Conservation (phyloP, 306 rosid species). For the Nissolia schottii region DNA sequence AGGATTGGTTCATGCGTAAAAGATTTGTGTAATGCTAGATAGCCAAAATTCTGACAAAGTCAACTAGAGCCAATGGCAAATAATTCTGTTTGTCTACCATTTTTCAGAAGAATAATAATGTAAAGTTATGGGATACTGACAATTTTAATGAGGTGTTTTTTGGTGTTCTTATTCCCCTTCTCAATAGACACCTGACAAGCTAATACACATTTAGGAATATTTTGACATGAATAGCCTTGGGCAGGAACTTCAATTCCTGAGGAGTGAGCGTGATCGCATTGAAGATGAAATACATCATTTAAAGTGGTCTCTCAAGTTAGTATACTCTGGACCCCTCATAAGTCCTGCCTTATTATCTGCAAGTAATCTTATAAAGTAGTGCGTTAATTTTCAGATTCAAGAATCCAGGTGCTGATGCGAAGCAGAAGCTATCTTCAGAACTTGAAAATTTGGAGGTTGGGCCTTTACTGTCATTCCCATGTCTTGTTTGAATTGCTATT, state of each 20-base stretch:
- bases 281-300: slow-evolving; percentile 85
- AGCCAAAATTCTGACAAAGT: background rate
- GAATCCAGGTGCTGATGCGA: slow-evolving; percentile 42
- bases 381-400: slow-evolving; percentile 49
- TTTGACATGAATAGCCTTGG: slow-evolving; percentile 20
- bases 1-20: background rate
- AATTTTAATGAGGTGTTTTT: background rate
- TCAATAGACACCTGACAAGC: background rate
- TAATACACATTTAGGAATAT: background rate
- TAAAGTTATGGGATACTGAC: background rate
- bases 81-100: background rate
- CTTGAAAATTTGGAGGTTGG: slow-evolving; percentile 64
- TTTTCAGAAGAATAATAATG: background rate
- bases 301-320: slow-evolving; percentile 82
- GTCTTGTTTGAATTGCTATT: slow-evolving; percentile 7
- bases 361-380: background rate
- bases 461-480: slow-evolving; percentile 6
- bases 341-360: background rate
- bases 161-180: background rate
- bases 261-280: slow-evolving; percentile 72
- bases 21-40: background rate
- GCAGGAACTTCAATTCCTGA: slow-evolving; percentile 72
- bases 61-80: background rate
- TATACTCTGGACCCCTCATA: slow-evolving; percentile 19
- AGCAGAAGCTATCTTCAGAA: slow-evolving; percentile 42